A percentile compares a stretch with the other conserved stretches of the same genome.
These are phyloP conservation scores for Cryptosporidium baileyi DNA, from an alignment of 169 alveolate genomes.

Conservation along the genomic window DNA sequence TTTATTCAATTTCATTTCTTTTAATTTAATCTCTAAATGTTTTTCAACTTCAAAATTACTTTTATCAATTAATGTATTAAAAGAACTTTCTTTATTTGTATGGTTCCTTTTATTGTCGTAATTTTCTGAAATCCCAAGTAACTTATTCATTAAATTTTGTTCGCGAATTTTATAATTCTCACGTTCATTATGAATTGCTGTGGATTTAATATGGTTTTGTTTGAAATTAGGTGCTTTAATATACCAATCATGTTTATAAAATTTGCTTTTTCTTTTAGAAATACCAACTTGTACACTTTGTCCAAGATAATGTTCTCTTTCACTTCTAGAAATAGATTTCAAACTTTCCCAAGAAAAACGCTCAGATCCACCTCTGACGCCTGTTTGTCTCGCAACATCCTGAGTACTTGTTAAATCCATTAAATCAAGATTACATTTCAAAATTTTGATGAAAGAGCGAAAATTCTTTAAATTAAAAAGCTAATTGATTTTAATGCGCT, in stretches of 20 bases:
- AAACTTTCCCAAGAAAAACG: conserved; percentile 18
- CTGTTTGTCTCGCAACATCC: neutral
- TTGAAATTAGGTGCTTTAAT: neutral
- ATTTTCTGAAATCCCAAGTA: neutral
- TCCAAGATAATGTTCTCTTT: conserved; percentile 59
- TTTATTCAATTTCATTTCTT: neutral
- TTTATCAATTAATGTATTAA: neutral
- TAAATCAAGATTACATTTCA: too few relatives aligned
- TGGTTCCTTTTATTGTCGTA: neutral
- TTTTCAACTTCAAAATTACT: neutral
- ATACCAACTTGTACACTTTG: conserved; percentile 10
- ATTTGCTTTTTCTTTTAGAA: neutral
- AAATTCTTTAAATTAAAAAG: too few relatives aligned
- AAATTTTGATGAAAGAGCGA: too few relatives aligned
- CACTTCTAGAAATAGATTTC: conserved; percentile 53
- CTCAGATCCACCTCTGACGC: conserved; percentile 42
- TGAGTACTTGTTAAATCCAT: conserved; percentile 22
- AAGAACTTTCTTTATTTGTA: neutral
- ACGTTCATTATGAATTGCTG: conserved; percentile 6
- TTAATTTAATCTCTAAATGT: neutral
- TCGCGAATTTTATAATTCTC: neutral
- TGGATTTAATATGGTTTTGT: neutral
- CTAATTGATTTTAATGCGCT: too few relatives aligned
- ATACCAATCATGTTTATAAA: neutral
- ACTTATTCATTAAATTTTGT: neutral